phyloP scores from a whole-genome alignment of 495 filamentous ascomycete species.

The Baudoinia panamericana region DNA sequence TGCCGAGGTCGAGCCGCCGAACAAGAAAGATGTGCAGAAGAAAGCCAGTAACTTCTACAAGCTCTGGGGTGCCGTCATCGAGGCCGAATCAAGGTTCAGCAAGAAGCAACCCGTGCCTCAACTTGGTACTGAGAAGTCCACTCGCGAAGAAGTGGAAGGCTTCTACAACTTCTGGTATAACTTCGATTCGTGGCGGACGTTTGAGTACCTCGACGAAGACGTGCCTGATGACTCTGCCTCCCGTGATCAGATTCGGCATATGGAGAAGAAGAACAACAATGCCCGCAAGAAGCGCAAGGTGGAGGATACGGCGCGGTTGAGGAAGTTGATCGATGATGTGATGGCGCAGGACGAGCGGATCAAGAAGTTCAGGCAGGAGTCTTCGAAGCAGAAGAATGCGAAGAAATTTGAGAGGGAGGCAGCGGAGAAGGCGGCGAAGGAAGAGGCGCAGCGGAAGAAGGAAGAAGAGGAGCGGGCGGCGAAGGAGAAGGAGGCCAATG shows the following conservation, averaged over 20 bases:
- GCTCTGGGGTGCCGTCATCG: slow-evolving; percentile 76
- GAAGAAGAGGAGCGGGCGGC: slow-evolving; percentile 63
- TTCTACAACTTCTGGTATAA: slow-evolving; percentile 99
- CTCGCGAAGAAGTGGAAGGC: slow-evolving; percentile 73
- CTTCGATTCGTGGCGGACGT: slow-evolving; percentile 94
- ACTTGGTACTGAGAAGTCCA: slow-evolving; percentile 72
- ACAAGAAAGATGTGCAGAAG: slow-evolving; percentile 73
- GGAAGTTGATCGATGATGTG: slow-evolving; percentile 75
- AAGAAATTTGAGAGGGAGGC: slow-evolving; percentile 84
- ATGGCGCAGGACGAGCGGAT: slow-evolving; percentile 79
- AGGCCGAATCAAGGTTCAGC: slow-evolving; percentile 83
- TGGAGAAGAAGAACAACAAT: slow-evolving; percentile 96
- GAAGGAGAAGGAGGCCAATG: slow-evolving; percentile 73
- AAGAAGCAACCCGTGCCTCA: slow-evolving; percentile 73
- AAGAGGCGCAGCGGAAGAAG: slow-evolving; percentile 64
- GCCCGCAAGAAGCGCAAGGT: slow-evolving; percentile 97
- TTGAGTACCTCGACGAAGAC: slow-evolving; percentile 97
- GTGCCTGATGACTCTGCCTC: slow-evolving; percentile 97
- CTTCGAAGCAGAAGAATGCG: slow-evolving; percentile 85
- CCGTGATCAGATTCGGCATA: slow-evolving; percentile 95
- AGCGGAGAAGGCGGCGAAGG: slow-evolving; percentile 67
- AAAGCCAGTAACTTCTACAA: slow-evolving; percentile 73
- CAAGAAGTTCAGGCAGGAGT: slow-evolving; percentile 87
- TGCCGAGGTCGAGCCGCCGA: slow-evolving; percentile 79
- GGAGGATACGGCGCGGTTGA: slow-evolving; percentile 82